These are phyloP conservation scores for Ephemerocybe angulata DNA, from an alignment of 768 basidiomycete species.

Conservation along the genomic window DNA sequence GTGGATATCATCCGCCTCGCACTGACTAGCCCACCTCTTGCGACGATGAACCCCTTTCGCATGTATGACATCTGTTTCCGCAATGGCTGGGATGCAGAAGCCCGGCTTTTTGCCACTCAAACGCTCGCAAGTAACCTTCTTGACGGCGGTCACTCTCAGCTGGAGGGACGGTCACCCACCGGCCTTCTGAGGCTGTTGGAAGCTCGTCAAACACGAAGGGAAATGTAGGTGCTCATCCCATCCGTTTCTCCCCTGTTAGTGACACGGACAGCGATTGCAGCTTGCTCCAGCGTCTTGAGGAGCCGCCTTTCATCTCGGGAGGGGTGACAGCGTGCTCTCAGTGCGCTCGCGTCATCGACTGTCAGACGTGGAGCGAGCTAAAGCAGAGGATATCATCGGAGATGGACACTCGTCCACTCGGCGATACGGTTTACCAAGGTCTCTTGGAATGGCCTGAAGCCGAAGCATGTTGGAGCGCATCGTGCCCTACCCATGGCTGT, in stretches of 20 bases:
- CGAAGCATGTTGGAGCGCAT: constrained; percentile 57
- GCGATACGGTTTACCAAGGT: constrained; percentile 53
- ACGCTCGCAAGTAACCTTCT: constrained; percentile 55
- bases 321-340: constrained; percentile 43
- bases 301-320: constrained; percentile 54
- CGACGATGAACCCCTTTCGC: constrained; percentile 43
- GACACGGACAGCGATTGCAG: constrained; percentile 15
- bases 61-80: constrained; percentile 56
- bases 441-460: constrained; percentile 55
- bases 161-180: constrained; percentile 44
- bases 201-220: constrained; percentile 51
- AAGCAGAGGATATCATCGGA: constrained; percentile 54
- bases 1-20: constrained; percentile 56
- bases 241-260: not conserved
- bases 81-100: constrained; percentile 57
- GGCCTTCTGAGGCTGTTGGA: constrained; percentile 54
- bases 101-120: constrained; percentile 48
- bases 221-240: constrained; percentile 38
- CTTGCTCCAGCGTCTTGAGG: constrained; percentile 46
- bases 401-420: constrained; percentile 56
- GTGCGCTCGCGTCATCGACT: constrained; percentile 47
- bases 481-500: constrained; percentile 45
- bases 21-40: constrained; percentile 48
- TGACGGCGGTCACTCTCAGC: constrained; percentile 39
- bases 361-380: constrained; percentile 63